These are phyloP conservation scores for Brassica napus DNA, from an alignment of 345 rosid genomes.

Conservation along the genomic window DNA sequence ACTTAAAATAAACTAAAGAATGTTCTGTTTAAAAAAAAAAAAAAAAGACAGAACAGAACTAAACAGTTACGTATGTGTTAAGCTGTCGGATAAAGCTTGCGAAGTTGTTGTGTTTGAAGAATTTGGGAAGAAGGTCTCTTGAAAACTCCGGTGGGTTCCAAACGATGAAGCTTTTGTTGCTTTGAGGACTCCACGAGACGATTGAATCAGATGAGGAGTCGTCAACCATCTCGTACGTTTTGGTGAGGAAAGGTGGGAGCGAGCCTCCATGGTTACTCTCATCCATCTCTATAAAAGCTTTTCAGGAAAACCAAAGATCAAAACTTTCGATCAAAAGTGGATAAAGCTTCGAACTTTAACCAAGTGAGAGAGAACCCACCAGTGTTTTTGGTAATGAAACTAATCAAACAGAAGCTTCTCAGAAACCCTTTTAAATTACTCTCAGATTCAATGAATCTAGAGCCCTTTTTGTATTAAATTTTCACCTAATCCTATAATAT, in stretches of 20 bases:
- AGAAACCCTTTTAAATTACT: slow-evolving; percentile 10
- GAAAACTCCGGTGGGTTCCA: slow-evolving; percentile 85
- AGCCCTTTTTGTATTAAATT: slow-evolving; percentile 14
- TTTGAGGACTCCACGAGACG: slow-evolving; percentile 72
- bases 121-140: slow-evolving; percentile 74
- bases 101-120: slow-evolving; percentile 89
- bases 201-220: slow-evolving; percentile 70
- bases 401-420: slow-evolving; percentile 24
- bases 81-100: slow-evolving; percentile 98
- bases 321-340: slow-evolving; percentile 10
- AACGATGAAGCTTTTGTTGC: slow-evolving; percentile 76
- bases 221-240: slow-evolving; percentile 93
- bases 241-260: slow-evolving; percentile 83
- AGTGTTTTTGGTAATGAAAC: neutral
- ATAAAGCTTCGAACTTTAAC: slow-evolving; percentile 9
- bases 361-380: slow-evolving; percentile 6
- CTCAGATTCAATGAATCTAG: slow-evolving; percentile 30
- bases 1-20: neutral
- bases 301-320: neutral
- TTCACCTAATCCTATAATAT: neutral
- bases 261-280: slow-evolving; percentile 63
- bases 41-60: neutral
- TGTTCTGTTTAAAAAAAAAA: neutral
- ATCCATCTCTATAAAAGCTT: slow-evolving; percentile 59
- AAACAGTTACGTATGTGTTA: slow-evolving; percentile 74